Evolutionary conservation across 768 basidiomycete species (phyloP), one percentile per base, ranked within the genome.

Genomic region (Gloeopeniophorella convolvens): DNA sequence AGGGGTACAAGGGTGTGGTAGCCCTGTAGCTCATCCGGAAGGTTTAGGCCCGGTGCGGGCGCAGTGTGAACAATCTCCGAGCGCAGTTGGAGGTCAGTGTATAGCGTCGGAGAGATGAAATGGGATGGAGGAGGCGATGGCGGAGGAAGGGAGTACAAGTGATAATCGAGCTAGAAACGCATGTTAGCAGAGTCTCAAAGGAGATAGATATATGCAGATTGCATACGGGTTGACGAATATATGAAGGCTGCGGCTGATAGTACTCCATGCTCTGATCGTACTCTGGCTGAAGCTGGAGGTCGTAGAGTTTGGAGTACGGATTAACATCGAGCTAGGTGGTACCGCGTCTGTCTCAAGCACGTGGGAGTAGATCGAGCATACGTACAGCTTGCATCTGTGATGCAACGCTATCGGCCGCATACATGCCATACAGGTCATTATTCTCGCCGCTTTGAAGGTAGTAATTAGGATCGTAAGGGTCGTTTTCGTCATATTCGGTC

Each of bases 1-100:
- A 98, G 74, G 0, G 89, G 89, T 7, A 85, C 76, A 13, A 98
- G 75, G 0, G 85, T 80, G 65, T 96, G 90, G 61, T 97, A 99
- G 2, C 89, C 88, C 61, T 92, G 88, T 1, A 97, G 67, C 54
- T 95, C 90, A 15, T 89, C 83, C 0, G 94, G 94, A 8, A 96
- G 72, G 16, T 75, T 76, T 7, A 78, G 68, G 2, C 79, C 79
- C 46, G 67, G 47, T 47, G 65, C 62, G 18, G 68, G 57, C 30
- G 67, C 57, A 12, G 73, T 66, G 55, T 67, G 64, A 6, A 67
- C 48, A 26, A 68, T 63, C 55, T 80, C 76, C 1, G 75, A 70
- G 15, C 78, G 75, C 48, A 63, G 63, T 46, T 75, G 75, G n/a
- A 81, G 63, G 40, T 79, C 77, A 55, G 78, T 77, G 35, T 82